Conservation (phyloP, 306 rosid species). For the Cucumis cinereus region DNA sequence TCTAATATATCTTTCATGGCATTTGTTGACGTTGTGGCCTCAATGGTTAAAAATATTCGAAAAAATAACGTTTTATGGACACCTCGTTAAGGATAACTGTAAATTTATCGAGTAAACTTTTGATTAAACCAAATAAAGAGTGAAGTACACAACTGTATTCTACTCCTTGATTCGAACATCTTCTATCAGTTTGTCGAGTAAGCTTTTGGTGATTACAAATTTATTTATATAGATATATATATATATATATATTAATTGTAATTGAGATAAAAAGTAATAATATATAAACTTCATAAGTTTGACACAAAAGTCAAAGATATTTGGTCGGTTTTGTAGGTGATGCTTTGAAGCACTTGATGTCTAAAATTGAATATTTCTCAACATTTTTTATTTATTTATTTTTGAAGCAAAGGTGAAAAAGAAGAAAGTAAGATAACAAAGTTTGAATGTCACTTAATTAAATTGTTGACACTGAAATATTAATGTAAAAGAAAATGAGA, state of each 20-base stretch:
- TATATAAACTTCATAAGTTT: too few relatives aligned
- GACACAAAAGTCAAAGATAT: neutral
- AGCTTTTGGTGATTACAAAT: too few relatives aligned
- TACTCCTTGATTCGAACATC: too few relatives aligned
- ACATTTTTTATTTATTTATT: constrained; percentile 46
- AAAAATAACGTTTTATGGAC: too few relatives aligned
- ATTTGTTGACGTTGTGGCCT: neutral
- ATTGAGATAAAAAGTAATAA: too few relatives aligned
- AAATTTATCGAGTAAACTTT: too few relatives aligned
- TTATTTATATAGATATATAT: too few relatives aligned
- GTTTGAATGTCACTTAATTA: constrained; percentile 6
- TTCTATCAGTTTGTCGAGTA: too few relatives aligned
- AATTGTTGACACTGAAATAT: constrained; percentile 21
- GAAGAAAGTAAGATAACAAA: constrained; percentile 18
- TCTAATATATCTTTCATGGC: neutral
- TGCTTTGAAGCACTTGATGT: neutral
- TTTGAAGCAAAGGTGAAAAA: constrained; percentile 40
- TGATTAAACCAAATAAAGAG: too few relatives aligned
- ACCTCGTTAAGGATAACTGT: neutral
- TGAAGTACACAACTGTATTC: too few relatives aligned
- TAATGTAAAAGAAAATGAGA: constrained; percentile 26
- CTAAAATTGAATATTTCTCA: constrained; percentile 1
- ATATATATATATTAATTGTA: too few relatives aligned
- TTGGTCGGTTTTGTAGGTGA: constrained; percentile 13
- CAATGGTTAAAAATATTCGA: neutral